Conservation (phyloP, 148 eudicot species). For the Rhododendron henanense region DNA sequence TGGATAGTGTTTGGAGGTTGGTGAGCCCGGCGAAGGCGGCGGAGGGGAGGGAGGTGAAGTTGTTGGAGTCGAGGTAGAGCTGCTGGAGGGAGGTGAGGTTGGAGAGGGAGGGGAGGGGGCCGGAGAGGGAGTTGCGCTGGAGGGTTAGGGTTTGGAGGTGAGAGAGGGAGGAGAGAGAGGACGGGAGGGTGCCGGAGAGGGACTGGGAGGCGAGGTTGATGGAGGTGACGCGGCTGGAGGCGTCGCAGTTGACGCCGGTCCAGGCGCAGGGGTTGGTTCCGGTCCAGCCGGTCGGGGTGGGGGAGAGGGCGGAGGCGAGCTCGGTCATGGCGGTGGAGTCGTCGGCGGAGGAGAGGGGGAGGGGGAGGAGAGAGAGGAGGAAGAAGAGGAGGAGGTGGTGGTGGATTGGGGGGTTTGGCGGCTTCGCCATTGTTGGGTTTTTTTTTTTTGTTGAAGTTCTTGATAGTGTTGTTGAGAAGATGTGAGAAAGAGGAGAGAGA, state of each 20-base stretch:
- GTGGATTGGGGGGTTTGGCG: no score
- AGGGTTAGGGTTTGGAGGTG: conserved; percentile 43
- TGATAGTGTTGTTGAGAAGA: neutral
- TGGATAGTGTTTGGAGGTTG: conserved; percentile 31
- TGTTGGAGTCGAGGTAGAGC: conserved; percentile 38
- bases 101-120: conserved; percentile 51
- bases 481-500: neutral
- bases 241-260: conserved; percentile 53
- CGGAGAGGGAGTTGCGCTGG: conserved; percentile 53
- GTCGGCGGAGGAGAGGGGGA: conserved; percentile 16
- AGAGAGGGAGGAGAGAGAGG: conserved; percentile 44
- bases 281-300: conserved; percentile 50
- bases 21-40: conserved; percentile 46
- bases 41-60: conserved; percentile 37
- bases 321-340: conserved; percentile 46
- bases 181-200: conserved; percentile 45
- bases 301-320: conserved; percentile 31
- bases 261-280: conserved; percentile 47
- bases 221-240: conserved; percentile 30
- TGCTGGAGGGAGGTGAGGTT: conserved; percentile 30
- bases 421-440: neutral
- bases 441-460: neutral
- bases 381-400: neutral
- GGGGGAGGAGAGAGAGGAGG: conserved; percentile 8
- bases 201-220: conserved; percentile 43